These are phyloP conservation scores for Schizonepeta tenuifolia DNA, from an alignment of 257 asterid genomes.

Conservation along the genomic window DNA sequence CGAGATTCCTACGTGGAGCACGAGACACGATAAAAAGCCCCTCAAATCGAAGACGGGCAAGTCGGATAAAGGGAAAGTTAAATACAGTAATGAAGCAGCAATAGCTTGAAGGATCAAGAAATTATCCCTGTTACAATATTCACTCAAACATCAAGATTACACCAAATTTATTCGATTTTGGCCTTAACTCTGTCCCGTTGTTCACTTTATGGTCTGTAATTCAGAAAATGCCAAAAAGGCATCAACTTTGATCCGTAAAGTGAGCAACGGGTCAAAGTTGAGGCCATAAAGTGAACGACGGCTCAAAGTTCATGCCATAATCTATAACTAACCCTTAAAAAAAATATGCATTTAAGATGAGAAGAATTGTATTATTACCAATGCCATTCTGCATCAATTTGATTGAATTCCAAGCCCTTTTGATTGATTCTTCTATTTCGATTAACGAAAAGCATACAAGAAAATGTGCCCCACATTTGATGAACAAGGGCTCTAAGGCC, in stretches of 20 bases:
- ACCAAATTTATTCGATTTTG: not conserved
- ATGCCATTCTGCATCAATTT: slow-evolving; percentile 89
- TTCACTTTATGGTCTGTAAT: too few relatives aligned
- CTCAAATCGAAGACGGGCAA: slow-evolving; percentile 72
- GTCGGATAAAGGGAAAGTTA: slow-evolving; percentile 60
- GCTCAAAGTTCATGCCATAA: too few relatives aligned
- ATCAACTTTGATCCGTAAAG: too few relatives aligned
- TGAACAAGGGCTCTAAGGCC: slow-evolving; percentile 61
- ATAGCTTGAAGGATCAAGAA: slow-evolving; percentile 75
- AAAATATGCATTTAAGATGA: not conserved
- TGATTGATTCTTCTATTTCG: slow-evolving; percentile 55
- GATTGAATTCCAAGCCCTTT: slow-evolving; percentile 72
- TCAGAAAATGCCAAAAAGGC: too few relatives aligned
- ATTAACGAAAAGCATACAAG: slow-evolving; percentile 58
- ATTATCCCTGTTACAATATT: slow-evolving; percentile 69
- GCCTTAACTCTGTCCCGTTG: too few relatives aligned
- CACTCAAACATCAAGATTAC: slow-evolving; percentile 21
- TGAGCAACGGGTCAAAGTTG: too few relatives aligned
- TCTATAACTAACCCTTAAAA: too few relatives aligned
- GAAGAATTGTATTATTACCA: slow-evolving; percentile 49
- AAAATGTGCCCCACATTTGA: slow-evolving; percentile 68
- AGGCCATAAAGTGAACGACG: too few relatives aligned
- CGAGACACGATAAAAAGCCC: slow-evolving; percentile 63
- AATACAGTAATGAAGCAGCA: slow-evolving; percentile 53
- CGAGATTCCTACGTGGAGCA: slow-evolving; percentile 74